Evolutionary conservation across 768 basidiomycete genomes (phyloP), one percentile per base, ranked within the genome.

Genomic region (Ramaria sp.): DNA sequence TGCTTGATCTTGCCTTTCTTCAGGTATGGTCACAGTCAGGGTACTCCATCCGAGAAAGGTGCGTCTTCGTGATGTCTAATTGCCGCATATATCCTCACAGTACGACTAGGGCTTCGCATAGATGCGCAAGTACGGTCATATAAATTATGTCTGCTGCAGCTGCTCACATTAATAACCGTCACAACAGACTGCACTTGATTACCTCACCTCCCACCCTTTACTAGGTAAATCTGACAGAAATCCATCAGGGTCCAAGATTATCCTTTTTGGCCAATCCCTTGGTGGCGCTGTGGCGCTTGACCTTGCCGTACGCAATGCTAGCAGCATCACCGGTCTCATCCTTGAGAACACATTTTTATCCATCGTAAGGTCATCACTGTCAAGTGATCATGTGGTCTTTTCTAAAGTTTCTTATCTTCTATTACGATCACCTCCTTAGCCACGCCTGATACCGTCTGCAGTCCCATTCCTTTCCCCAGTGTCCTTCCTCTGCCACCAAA

Each of bases 321-420:
- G 76, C 18, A 78, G 83, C 62, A 81, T 95, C 54, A 55, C 71
- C 16, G 93, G 84, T 0, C 73, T 96, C 15, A 78, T 97, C 54
- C 74, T 97, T 56, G 94, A 97, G 71, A 98, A 96, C 66, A 95
- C 94, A 0, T 96, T 96, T 67, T 79, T 85, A 32, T 90, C 86
- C 39, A 77, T 97, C 27, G 62, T 63, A 44, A 28, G 64, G 56
- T 38, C 18, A 30, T 30, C 48, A 1, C 3, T 10, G 16, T 34
- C 45, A 24, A 18, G 25, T 6, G 12, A 27, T 9, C 13, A 27
- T 32, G 3, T 22, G 22, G 7, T 1, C 5, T 47, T 18, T 5
- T 3, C 16, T 24, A 16, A 15, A 30, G 18, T 51, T 20, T 8
- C 22, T 22, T 39, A 13, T 25, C 47, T 38, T 8, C 16, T 12